Evolutionary conservation across 2,329 filamentous ascomycete genomes (phyloP).

Genomic region (Calonectria hawksworthii): DNA sequence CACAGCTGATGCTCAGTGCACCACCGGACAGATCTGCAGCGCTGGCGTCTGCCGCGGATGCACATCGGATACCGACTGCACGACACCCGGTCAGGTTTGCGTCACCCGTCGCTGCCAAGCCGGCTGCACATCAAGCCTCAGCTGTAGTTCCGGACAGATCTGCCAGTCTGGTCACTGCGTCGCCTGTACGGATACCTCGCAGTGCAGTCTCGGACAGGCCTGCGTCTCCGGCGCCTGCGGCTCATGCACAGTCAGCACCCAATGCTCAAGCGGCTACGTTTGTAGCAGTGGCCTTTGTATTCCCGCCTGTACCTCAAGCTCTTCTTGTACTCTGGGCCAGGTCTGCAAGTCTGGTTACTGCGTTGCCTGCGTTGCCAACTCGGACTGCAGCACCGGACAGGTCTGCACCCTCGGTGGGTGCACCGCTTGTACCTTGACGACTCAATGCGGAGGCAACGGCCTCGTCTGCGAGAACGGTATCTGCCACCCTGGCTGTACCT

Average conservation of each 20-base stretch:
- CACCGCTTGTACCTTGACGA: not conserved
- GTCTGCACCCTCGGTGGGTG: constrained; percentile 17
- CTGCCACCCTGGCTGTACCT: constrained; percentile 17
- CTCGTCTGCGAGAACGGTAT: constrained; percentile 21
- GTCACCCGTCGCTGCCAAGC: constrained; percentile 6
- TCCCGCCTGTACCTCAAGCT: constrained; percentile 18
- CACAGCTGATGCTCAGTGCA: constrained; percentile 14
- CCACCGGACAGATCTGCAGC: constrained; percentile 20
- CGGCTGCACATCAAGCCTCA: constrained; percentile 14
- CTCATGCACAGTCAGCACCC: constrained; percentile 2
- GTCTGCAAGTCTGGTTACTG: constrained; percentile 26
- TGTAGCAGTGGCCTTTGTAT: constrained; percentile 23
- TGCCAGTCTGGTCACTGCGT: constrained; percentile 20
- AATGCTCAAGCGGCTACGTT: constrained; percentile 22
- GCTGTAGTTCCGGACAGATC: constrained; percentile 20
- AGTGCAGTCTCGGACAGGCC: constrained; percentile 25
- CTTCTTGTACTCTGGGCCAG: constrained; percentile 3
- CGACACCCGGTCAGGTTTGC: constrained; percentile 18
- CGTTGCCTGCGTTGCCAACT: constrained; percentile 15
- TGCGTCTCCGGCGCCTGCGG: constrained; percentile 21
- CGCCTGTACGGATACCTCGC: constrained; percentile 6
- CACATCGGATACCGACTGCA: constrained; percentile 10
- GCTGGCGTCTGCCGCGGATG: constrained; percentile 21
- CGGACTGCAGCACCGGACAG: constrained; percentile 21
- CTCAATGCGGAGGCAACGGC: constrained; percentile 18